Conservation (phyloP, 2,329 filamentous ascomycete species). For the Domatiomyces catenatus region DNA sequence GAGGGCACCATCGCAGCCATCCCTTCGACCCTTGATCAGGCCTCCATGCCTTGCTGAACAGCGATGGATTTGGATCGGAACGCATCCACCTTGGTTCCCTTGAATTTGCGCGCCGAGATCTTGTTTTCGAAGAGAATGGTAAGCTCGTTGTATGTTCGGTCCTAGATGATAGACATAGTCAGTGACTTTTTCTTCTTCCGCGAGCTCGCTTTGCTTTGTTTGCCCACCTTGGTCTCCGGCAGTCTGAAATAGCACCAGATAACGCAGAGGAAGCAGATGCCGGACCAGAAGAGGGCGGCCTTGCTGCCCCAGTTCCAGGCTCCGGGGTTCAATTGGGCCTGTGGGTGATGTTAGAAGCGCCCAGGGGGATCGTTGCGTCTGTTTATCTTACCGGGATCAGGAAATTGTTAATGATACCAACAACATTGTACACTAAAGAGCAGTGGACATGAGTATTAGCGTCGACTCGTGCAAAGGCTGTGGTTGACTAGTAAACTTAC, state of each 20-base stretch:
- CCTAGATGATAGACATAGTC: constrained; percentile 13
- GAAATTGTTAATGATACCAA: constrained; percentile 16
- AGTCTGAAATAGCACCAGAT: constrained; percentile 31
- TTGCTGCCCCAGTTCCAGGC: constrained; percentile 25
- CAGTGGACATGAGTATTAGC: neutral
- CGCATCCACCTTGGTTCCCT: constrained; percentile 21
- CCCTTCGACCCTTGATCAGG: neutral
- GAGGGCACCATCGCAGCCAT: too few species aligned
- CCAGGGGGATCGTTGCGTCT: neutral
- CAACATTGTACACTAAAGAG: constrained; percentile 32
- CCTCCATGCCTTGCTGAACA: neutral
- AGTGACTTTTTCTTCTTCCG: neutral
- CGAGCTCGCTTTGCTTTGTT: neutral
- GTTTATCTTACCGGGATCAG: neutral
- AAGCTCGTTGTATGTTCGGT: constrained; percentile 27
- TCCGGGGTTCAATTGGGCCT: constrained; percentile 20
- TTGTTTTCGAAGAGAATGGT: constrained; percentile 29
- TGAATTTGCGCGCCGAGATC: constrained; percentile 27
- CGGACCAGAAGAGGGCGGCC: constrained; percentile 30
- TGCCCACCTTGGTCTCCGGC: constrained; percentile 24
- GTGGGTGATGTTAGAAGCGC: constrained; percentile 18
- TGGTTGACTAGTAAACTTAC: constrained; percentile 15
- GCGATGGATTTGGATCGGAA: constrained; percentile 11
- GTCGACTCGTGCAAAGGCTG: neutral
- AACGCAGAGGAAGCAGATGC: constrained; percentile 21